These are phyloP conservation scores for Citrus cavaleriei DNA, from an alignment of 345 rosid genomes.

Conservation along the genomic window DNA sequence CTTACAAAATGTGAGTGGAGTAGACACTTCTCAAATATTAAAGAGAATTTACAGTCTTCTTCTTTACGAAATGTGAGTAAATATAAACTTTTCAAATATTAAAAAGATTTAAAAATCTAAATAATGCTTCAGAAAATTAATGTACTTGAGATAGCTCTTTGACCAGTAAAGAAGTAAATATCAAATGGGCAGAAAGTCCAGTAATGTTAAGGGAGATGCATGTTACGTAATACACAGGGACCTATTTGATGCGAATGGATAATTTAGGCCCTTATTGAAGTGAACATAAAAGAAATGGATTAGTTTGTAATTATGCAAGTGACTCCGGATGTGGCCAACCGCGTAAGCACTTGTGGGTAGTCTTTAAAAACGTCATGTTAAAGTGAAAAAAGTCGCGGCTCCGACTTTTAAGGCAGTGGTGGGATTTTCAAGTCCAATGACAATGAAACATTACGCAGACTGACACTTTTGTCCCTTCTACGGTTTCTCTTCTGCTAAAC, in stretches of 20 bases:
- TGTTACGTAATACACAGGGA: not conserved
- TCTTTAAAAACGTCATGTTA: not conserved
- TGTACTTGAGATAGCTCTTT: too few species aligned
- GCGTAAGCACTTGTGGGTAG: not conserved
- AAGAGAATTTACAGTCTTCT: accelerated
- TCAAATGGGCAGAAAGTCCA: too few species aligned
- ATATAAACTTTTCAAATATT: too few species aligned
- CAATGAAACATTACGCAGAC: not conserved
- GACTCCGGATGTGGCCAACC: not conserved
- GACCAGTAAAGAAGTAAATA: too few species aligned
- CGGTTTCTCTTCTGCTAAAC: not conserved
- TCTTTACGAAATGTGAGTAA: too few species aligned
- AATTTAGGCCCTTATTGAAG: not conserved
- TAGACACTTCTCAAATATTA: too few species aligned
- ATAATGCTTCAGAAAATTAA: too few species aligned
- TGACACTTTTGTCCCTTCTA: not conserved
- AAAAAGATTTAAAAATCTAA: too few species aligned
- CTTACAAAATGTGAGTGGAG: too few species aligned
- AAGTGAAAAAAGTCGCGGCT: not conserved
- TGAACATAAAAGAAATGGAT: not conserved
- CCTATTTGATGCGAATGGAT: not conserved
- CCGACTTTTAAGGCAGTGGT: not conserved
- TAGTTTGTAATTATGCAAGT: not conserved
- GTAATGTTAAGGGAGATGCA: not conserved
- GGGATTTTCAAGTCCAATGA: not conserved